Evolutionary conservation across 345 rosid species (phyloP), one percentile per base, ranked within the genome.

Genomic region (Theobroma cacao): DNA sequence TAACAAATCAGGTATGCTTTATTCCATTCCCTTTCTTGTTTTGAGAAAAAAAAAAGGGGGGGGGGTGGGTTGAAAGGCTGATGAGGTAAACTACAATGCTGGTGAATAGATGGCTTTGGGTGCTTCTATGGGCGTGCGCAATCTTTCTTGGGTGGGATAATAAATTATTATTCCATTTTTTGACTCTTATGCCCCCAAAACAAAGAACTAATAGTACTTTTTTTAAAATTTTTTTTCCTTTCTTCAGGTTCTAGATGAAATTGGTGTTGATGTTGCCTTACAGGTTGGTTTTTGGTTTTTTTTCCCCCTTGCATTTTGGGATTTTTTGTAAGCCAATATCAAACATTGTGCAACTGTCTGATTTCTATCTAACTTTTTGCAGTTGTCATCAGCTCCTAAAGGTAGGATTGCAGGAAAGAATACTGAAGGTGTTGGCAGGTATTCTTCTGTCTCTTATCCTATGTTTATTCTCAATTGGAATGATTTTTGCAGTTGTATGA

Each of bases 181-280:
- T 34, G 43, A 40, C 20, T 34, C 4, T 36, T 24, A 22, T 65
- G 38, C 20, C 45, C 17, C 61, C 30, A 31, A 31, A 72, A 77
- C 68, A 60, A 36, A 17, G 70, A 58, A 55, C 59, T 63, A 72
- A 50, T 36, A n/a, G 17, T 59, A 40, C 36, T 70, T 63, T 63
- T 7, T 24, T 13, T 24, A 20, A 17, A 28, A n/a, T n/a, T n/a
- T n/a, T n/a, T 1, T 70, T 30, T 70, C 28, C 9, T 31, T 43
- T 76, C 28, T 7, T 61, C 91, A 95, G 99, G 98, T 93, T 82
- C 86, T 96, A 61, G 99, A 96, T 77, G 99, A 93, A 89, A 96
- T 96, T 62, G 98, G 99, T 75, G 89, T 96, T 66, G 97, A 93
- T 77, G 86, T 96, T 68, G 98, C 98, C 41, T 90, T 98, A 36